Conservation (phyloP, 805 yeast genomes). For the Ogataea henricii region DNA sequence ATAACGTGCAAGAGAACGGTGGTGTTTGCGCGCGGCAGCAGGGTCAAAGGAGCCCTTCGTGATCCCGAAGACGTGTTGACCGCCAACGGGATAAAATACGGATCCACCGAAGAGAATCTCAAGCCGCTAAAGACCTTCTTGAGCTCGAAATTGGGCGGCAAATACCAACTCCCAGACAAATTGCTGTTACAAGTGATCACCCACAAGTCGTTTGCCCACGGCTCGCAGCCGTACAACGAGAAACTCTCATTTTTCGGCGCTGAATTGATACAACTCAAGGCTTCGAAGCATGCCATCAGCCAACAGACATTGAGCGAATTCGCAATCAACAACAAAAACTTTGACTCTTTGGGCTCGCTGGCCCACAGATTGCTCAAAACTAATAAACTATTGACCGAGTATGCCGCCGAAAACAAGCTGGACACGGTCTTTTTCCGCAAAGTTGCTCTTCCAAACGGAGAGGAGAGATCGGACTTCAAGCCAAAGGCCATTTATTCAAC, state of each 20-base stretch:
- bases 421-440: slow-evolving; percentile 67
- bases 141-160: slow-evolving; percentile 31
- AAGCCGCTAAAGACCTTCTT: slow-evolving; percentile 51
- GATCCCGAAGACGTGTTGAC: slow-evolving; percentile 63
- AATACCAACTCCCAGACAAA: slow-evolving; percentile 58
- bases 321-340: slow-evolving; percentile 50
- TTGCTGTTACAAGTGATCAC: slow-evolving; percentile 80
- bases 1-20: slow-evolving; percentile 26
- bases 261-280: slow-evolving; percentile 54
- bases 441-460: slow-evolving; percentile 36
- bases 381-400: slow-evolving; percentile 50
- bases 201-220: slow-evolving; percentile 94
- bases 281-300: slow-evolving; percentile 44
- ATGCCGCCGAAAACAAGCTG: slow-evolving; percentile 50
- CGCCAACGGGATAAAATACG: slow-evolving; percentile 57
- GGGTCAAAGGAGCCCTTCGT: slow-evolving; percentile 72
- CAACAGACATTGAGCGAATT: slow-evolving; percentile 32
- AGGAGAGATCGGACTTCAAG: slow-evolving; percentile 35
- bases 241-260: slow-evolving; percentile 73
- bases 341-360: slow-evolving; percentile 62
- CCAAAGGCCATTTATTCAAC: slow-evolving; percentile 35
- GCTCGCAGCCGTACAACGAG: slow-evolving; percentile 86
- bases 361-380: slow-evolving; percentile 53
- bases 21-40: slow-evolving; percentile 49
- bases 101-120: slow-evolving; percentile 49